Percentiles rank a stretch among this genome's conserved stretches.
Evolutionary conservation across 805 yeast genomes (phyloP).

Genomic region (Pichia nanzhaoensis): DNA sequence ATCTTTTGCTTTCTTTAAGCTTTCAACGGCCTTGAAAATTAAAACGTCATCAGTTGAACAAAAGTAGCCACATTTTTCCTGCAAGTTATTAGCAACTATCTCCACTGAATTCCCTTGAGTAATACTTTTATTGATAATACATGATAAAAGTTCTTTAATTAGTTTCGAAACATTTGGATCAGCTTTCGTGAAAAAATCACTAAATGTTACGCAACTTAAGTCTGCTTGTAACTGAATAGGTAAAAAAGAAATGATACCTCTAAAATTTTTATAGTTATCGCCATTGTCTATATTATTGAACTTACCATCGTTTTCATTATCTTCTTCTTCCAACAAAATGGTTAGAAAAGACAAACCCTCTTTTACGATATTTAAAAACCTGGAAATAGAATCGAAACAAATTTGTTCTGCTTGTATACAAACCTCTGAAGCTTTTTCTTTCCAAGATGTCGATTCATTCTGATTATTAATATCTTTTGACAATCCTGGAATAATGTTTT

Average conservation of each 20-base stretch:
- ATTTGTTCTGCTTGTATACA: conserved; percentile 86
- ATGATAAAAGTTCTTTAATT: conserved; percentile 79
- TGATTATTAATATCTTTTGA: conserved; percentile 46
- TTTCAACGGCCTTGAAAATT: conserved; percentile 90
- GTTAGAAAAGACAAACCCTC: conserved; percentile 87
- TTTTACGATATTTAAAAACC: conserved; percentile 68
- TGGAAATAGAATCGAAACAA: conserved; percentile 72
- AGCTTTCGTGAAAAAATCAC: conserved; percentile 69
- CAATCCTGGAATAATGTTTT: conserved; percentile 53
- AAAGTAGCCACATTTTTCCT: conserved; percentile 90
- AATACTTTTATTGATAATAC: conserved; percentile 83
- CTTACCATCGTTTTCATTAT: conserved; percentile 12
- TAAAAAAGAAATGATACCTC: conserved; percentile 64
- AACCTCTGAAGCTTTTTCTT: conserved; percentile 46
- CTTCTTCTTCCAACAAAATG: conserved; percentile 67
- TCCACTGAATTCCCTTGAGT: conserved; percentile 92
- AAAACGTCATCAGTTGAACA: conserved; percentile 92
- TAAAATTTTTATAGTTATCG: conserved; percentile 33
- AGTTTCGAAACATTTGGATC: conserved; percentile 50
- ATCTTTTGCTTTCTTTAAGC: conserved; percentile 77
- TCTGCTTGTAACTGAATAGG: conserved; percentile 62
- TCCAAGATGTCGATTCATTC: conserved; percentile 37
- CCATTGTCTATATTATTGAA: neutral
- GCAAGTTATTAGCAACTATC: conserved; percentile 76
- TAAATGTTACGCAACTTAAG: conserved; percentile 60